Percentiles rank a stretch among this genome's conserved stretches.
phyloP scores from a whole-genome alignment of 2,329 filamentous ascomycete genomes.

The Scleromitrula shiraiana region DNA sequence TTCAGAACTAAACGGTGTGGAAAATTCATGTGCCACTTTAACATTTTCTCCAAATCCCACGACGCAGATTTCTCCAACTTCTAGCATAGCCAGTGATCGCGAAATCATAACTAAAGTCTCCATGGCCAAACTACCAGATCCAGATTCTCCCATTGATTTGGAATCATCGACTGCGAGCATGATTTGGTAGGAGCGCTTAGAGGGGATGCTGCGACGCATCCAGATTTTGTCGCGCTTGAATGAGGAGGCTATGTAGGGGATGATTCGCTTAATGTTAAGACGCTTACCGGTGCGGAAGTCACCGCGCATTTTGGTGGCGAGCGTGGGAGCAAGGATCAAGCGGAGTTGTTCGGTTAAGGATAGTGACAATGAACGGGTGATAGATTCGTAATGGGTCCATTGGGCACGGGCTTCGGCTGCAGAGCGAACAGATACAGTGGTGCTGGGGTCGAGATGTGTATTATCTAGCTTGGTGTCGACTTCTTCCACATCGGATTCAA shows the following conservation, averaged over 20 bases:
- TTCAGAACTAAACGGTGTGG: slow-evolving; percentile 70
- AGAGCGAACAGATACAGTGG: slow-evolving; percentile 26
- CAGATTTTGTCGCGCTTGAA: slow-evolving; percentile 99
- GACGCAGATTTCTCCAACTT: slow-evolving; percentile 88
- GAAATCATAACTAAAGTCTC: slow-evolving; percentile 91
- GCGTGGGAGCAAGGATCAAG: slow-evolving; percentile 87
- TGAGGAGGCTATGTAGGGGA: slow-evolving; percentile 94
- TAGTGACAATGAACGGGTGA: slow-evolving; percentile 79
- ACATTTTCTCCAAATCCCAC: slow-evolving; percentile 82
- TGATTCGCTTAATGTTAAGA: slow-evolving; percentile 98
- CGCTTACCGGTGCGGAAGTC: slow-evolving; percentile 97
- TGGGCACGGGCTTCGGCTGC: slow-evolving; percentile 58
- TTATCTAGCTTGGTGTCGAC: slow-evolving; percentile 53
- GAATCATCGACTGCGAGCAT: slow-evolving; percentile 96
- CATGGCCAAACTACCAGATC: slow-evolving; percentile 73
- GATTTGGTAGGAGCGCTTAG: slow-evolving; percentile 93
- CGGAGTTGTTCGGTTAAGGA: slow-evolving; percentile 90
- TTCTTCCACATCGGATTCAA: slow-evolving; percentile 33
- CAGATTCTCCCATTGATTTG: slow-evolving; percentile 80
- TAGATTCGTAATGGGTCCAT: slow-evolving; percentile 78
- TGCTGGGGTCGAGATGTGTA: slow-evolving; percentile 53
- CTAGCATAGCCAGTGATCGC: slow-evolving; percentile 80
- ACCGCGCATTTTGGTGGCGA: slow-evolving; percentile 91
- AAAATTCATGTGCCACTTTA: slow-evolving; percentile 79
- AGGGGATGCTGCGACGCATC: slow-evolving; percentile 89